Evolutionary conservation across 2,329 filamentous ascomycete species (phyloP), one percentile per base, ranked within the genome.

Genomic region (Dactylonectria macrodidyma): DNA sequence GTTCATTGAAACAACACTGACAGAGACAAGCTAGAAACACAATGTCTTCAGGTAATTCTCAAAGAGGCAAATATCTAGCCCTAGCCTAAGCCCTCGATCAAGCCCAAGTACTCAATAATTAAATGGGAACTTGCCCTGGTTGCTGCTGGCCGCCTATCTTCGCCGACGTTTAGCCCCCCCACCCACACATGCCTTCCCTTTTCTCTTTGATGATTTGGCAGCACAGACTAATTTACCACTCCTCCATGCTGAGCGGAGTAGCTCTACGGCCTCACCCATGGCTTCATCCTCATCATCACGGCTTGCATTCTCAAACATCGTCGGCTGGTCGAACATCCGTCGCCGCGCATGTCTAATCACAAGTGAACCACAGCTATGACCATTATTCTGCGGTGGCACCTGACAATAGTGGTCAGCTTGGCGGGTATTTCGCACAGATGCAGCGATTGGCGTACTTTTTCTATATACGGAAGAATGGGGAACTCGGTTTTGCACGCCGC

Each of bases 311-410:
- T 16, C 48, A 34, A 54, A 54, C 33, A 36, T 30, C 26, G 26
- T 30, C 26, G 26, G 51, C 16, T 34, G 51, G 36, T 34, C 33
- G 10, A 54, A 34, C 51, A 54, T 54, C 26, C 51, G 51, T 14
- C 26, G 11, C 51, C 51, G 51, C 14, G 51, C 51, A 54, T 54
- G 26, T 33, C 51, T 54, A 19, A 54, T 54, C 30, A 54, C 51
- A 26, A 54, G 51, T 16, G 26, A 34, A 7, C 51, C 51, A 36
- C 51, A 54, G 26, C 51, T 36, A 36, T 54, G 51, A 12, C 30
- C 26, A 54, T 34, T n/a, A 5, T 54, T 30, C 51, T 54, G 51
- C 33, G 5, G 26, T n/a, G 22, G 22, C 51, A 34, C 30, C 51
- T 54, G 51, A 12, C 38, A 30, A 30, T 54, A 10, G 24, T 52